Base-by-base conservation (phyloP, 148 eudicot genomes). In the Silene latifolia region DNA sequence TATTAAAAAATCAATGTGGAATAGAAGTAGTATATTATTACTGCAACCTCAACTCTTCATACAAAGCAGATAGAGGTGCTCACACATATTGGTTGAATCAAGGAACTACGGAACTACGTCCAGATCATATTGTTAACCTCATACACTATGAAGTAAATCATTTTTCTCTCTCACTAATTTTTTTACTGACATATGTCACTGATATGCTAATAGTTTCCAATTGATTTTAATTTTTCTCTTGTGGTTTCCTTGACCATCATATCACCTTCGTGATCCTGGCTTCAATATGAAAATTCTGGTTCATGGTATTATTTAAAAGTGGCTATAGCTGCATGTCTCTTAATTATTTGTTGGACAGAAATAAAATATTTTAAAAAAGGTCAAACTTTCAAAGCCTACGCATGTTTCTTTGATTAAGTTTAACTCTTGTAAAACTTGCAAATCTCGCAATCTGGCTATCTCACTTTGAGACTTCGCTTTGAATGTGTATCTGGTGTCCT, bases 21-120 rank as follows among this genome's bases (percentile, higher is more conserved):
- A 69, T 47, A 67, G 9, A 60, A 44, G 14, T 19, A 47, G 8
- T 15, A 68, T 23, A 17, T 47, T 27, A 53, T 69, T 60, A 47
- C 48, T 59, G 76, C 17, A 73, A 65, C 86, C 88, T 90, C 84
- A 83, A 89, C 89, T 86, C 25, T 71, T 62, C 63, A 77, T 69
- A 93, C 98, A 89, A 88, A 85, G 90, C 78, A 71, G 97, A 91
- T 83, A 88, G 89, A 86, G 98, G 98, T 66, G 88, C 95, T 58
- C 98, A 91, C 80, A 69, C 77, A 15, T 91, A 85, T 85, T 94
- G 95, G 95, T 84, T 94, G 87, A 76, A 74, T 65, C 88, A 88
- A 82, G 93, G 93, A 62, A 85, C 75, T 53, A 76, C 79, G 63
- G 98, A 91, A 47, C 69, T 80, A 80, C 91, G 91, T 42, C 98